Percentiles rank a stretch among this genome's conserved stretches.
Evolutionary conservation across 768 basidiomycete species (phyloP).

Genomic region (Phanerodontia chrysosporium): DNA sequence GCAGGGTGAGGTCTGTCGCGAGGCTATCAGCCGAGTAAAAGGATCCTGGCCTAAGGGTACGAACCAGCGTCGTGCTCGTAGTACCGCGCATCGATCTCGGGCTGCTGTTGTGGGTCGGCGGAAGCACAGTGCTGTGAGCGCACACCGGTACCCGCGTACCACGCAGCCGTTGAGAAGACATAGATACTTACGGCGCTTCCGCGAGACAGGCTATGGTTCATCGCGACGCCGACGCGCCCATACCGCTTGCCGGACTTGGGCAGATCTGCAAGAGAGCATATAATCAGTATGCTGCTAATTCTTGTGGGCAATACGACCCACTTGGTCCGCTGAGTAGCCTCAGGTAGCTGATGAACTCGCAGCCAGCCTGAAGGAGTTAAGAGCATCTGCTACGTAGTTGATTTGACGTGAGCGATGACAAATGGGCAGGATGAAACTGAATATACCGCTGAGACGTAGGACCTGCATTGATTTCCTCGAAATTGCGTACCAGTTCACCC

Average conservation of each 20-base stretch:
- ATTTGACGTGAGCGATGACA: constrained; percentile 18
- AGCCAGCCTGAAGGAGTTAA: too few species aligned
- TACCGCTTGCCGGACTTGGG: constrained; percentile 22
- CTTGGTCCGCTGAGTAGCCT: not conserved
- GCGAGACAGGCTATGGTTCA: constrained; percentile 25
- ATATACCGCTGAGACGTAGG: too few species aligned
- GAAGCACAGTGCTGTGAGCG: constrained; percentile 20
- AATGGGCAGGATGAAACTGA: too few species aligned
- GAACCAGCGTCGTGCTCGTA: constrained; percentile 26
- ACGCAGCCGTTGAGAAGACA: too few species aligned
- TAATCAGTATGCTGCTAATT: too few species aligned
- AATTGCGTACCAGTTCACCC: too few species aligned
- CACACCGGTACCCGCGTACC: not conserved
- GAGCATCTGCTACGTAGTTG: too few species aligned
- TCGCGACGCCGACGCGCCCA: constrained; percentile 19
- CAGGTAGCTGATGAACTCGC: constrained; percentile 20
- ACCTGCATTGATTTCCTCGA: too few species aligned
- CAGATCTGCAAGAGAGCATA: constrained; percentile 1
- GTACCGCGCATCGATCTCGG: constrained; percentile 27
- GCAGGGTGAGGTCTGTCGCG: constrained; percentile 23
- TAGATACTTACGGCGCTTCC: constrained; percentile 27
- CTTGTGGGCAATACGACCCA: not conserved
- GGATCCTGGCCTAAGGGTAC: too few species aligned
- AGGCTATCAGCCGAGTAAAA: too few species aligned
- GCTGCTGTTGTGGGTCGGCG: constrained; percentile 19